Conservation (phyloP, 129 eudicot species). For the Arctium lappa region DNA sequence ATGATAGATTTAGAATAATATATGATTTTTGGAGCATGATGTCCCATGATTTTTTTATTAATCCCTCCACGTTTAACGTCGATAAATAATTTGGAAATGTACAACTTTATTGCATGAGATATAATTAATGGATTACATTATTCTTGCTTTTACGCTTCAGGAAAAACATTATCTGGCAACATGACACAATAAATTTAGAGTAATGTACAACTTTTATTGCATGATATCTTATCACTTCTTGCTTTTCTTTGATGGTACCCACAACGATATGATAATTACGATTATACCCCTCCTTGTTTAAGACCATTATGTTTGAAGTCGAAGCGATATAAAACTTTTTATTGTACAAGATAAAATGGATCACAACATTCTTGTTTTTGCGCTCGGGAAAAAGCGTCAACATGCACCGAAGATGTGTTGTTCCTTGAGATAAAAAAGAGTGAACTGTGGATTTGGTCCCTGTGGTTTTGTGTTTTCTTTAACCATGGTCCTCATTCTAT, state of each 20-base stretch:
- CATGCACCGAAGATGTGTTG: no score
- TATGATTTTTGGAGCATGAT: no score
- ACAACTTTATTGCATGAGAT: not conserved
- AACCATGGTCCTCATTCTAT: no score
- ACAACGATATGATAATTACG: not conserved
- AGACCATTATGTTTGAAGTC: no score
- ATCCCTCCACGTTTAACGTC: not conserved
- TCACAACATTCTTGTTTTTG: not conserved
- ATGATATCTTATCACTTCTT: not conserved
- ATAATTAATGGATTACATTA: not conserved
- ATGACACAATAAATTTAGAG: not conserved
- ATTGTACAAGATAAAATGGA: not conserved
- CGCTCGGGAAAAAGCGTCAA: no score
- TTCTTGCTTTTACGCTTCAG: not conserved
- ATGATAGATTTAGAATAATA: no score
- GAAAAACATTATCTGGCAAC: not conserved
- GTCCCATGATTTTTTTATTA: no score
- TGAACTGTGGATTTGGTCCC: no score
- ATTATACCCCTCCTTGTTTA: not conserved
- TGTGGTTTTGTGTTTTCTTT: no score
- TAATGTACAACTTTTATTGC: not conserved
- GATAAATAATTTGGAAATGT: not conserved
- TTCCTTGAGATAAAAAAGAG: no score
- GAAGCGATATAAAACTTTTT: no score
- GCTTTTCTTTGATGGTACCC: not conserved